phyloP scores from a whole-genome alignment of 2,329 filamentous ascomycete genomes.

The Fusarium humuli region DNA sequence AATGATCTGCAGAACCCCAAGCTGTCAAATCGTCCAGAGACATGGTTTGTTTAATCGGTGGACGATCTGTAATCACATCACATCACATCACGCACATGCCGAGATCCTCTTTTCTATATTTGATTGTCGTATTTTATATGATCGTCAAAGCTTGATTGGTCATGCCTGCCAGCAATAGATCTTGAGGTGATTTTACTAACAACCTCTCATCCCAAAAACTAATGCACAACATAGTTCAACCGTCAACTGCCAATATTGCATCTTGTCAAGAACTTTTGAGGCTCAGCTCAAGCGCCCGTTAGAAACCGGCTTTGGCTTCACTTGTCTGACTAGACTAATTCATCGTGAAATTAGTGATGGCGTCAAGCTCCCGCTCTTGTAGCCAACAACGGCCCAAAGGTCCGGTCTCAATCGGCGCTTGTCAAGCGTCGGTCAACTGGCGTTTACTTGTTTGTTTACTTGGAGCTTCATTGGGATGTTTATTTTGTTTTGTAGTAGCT shows the following conservation, averaged over 20 bases:
- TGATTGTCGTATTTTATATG: not conserved
- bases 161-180: not conserved
- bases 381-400: not conserved
- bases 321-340: not conserved
- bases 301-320: not conserved
- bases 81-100: not conserved
- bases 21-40: not conserved
- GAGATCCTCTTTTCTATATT: not conserved
- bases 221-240: not conserved
- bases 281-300: slow-evolving; percentile 5
- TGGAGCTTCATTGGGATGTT: slow-evolving; percentile 4
- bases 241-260: not conserved
- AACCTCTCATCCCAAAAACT: not conserved
- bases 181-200: not conserved
- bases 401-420: not conserved
- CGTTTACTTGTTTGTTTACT: slow-evolving; percentile 19
- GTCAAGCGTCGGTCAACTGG: not conserved
- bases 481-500: slow-evolving; percentile 8
- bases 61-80: not conserved
- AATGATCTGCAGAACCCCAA: not conserved
- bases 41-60: not conserved
- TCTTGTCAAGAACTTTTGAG: not conserved
- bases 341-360: slow-evolving; percentile 18
- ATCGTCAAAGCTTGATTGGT: not conserved
- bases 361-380: slow-evolving; percentile 10